A percentile compares a stretch with the other conserved stretches of the same genome.
phyloP scores from a whole-genome alignment of 1,284 basidiomycete species.

The Rhodotorula sp. region DNA sequence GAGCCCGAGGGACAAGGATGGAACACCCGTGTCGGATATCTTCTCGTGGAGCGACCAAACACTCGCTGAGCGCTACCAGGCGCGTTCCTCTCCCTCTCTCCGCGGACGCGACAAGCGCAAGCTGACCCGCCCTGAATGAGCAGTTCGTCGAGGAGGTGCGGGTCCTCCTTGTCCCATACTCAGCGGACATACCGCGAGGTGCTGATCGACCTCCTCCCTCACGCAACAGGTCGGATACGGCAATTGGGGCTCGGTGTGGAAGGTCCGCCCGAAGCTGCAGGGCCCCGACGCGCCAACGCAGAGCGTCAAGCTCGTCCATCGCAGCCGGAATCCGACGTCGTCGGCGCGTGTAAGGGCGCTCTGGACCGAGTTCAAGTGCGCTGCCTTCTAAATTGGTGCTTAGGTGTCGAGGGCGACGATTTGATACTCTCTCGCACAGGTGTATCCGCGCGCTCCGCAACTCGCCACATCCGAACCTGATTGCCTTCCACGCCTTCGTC shows the following conservation, averaged over 20 bases:
- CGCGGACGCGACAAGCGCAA: no score
- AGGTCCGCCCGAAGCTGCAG: constrained; percentile 29
- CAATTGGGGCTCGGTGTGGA: constrained; percentile 62
- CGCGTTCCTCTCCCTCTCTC: not conserved
- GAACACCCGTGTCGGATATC: not conserved
- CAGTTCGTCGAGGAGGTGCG: constrained; percentile 53
- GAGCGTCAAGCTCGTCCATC: constrained; percentile 76
- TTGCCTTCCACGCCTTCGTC: constrained; percentile 87
- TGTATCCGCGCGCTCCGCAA: constrained; percentile 77
- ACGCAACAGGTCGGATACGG: constrained; percentile 66
- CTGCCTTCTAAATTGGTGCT: not conserved
- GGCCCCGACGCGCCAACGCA: constrained; percentile 1
- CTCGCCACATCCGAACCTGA: constrained; percentile 83
- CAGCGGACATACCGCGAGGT: fast-evolving
- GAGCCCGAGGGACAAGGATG: not conserved
- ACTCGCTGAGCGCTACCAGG: constrained; percentile 12
- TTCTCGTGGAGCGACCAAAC: constrained; percentile 15
- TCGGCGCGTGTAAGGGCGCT: constrained; percentile 79
- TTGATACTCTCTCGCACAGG: constrained; percentile 58
- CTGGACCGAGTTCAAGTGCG: constrained; percentile 47
- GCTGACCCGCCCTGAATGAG: not conserved
- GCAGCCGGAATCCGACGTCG: constrained; percentile 71
- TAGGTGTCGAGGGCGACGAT: not conserved
- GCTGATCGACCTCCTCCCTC: no score
- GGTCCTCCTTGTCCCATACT: not conserved